Base-by-base conservation (phyloP, 345 rosid genomes). In the Heritiera littoralis region DNA sequence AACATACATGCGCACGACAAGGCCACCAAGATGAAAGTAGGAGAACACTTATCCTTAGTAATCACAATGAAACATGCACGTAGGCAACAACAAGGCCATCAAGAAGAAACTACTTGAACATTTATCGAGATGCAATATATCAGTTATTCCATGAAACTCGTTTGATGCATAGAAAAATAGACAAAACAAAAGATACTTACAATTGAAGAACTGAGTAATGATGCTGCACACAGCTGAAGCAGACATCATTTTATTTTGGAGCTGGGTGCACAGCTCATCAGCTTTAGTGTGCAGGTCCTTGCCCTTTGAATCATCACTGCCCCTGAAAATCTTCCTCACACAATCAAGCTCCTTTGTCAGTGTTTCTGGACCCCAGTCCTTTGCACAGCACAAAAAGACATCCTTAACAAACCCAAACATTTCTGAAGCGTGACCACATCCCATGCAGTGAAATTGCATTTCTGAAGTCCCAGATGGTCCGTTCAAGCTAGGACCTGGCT, bases 321-420 rank as follows among this genome's bases (percentile, higher is more conserved):
- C 88, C 84, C 80, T 76, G 84, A 95, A 95, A 77, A 95, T 88
- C 85, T 86, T 88, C 85, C 83, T 80, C 45, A 93, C 97, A 45
- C 97, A 92, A 38, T 91, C 93, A 30, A 95, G 93, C 88, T 95
- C 98, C 87, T 88, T 93, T 41, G 80, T 68, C 0, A 92, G 81
- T 41, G 89, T 88, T 63, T 90, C 94, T 2, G 73, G 85, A 32
- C 81, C 92, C 98, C 98, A 95, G 74, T 88, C 86, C 86, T 89
- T 90, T 0, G 97, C 97, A 74, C 95, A 95, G 76, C 82, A 86
- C 76, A 84, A 48, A 35, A 93, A 92, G 40, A 95, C 98, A 87
- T 95, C 98, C 87, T 92, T 95, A 6, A 95, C 95, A 43, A 95
- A 95, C 18, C 98, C 98, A 79, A 92, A 91, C 98, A 95, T 93